Percentiles rank a stretch among this genome's conserved stretches.
Conservation (phyloP, 352 stramenopile species). For the Phytophthora vignae region DNA sequence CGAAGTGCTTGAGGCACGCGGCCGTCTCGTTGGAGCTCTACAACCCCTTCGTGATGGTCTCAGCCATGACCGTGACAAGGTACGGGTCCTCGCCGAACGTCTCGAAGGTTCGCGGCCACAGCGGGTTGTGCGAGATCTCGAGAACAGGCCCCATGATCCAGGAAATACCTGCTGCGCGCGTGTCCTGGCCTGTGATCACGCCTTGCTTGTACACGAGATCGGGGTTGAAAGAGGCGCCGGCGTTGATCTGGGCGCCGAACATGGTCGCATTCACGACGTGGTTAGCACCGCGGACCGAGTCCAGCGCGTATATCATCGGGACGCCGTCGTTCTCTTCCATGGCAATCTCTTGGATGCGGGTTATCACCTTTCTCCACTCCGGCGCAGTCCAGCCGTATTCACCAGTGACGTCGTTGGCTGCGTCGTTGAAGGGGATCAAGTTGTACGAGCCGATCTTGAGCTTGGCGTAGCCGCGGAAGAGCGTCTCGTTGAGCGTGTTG, state of each 20-base stretch:
- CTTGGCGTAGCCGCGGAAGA: slow-evolving; percentile 19
- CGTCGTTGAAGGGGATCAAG: slow-evolving; percentile 13
- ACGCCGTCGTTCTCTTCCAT: slow-evolving; percentile 56
- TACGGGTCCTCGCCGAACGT: slow-evolving; percentile 93
- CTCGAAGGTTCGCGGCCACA: slow-evolving; percentile 88
- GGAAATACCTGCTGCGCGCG: slow-evolving; percentile 72
- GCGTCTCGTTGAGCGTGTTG: slow-evolving; percentile 1
- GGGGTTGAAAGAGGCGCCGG: slow-evolving; percentile 84
- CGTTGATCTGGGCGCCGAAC: slow-evolving; percentile 85
- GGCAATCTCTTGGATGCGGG: slow-evolving; percentile 77
- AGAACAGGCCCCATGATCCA: slow-evolving; percentile 89
- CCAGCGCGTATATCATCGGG: slow-evolving; percentile 81
- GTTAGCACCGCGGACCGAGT: slow-evolving; percentile 86
- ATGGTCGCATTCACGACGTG: slow-evolving; percentile 77
- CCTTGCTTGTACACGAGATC: slow-evolving; percentile 62
- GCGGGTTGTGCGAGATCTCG: slow-evolving; percentile 75
- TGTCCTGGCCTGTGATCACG: slow-evolving; percentile 76
- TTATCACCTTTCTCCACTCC: slow-evolving; percentile 74
- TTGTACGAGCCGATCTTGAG: neutral
- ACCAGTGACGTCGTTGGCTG: slow-evolving; percentile 1
- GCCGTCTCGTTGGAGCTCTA: slow-evolving; percentile 59
- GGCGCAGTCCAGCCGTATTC: slow-evolving; percentile 9
- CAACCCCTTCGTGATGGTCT: slow-evolving; percentile 68
- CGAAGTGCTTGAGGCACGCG: slow-evolving; percentile 47
- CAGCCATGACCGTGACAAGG: slow-evolving; percentile 69